A percentile compares a stretch with the other conserved stretches of the same genome.
phyloP scores from a whole-genome alignment of 2,329 filamentous ascomycete genomes.

The Ophiobolus disseminans region DNA sequence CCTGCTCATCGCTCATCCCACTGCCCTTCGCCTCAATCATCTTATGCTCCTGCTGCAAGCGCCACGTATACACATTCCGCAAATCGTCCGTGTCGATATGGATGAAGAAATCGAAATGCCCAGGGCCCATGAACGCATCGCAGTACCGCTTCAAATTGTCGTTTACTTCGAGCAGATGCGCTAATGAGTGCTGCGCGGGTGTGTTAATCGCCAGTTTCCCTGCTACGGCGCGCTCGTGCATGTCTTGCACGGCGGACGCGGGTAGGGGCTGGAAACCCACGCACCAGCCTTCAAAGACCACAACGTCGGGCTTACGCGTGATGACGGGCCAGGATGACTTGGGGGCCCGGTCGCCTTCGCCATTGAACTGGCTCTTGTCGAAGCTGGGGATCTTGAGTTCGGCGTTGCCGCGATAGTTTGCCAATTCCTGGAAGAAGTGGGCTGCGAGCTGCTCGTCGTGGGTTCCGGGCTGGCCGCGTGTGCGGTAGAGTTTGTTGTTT shows the following conservation, averaged over 20 bases:
- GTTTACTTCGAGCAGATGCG: conserved; percentile 66
- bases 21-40: conserved; percentile 70
- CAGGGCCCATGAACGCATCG: conserved; percentile 51
- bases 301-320: conserved; percentile 65
- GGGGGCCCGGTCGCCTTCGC: conserved; percentile 77
- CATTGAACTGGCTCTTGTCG: conserved; percentile 80
- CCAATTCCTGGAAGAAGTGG: conserved; percentile 68
- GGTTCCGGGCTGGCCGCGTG: conserved; percentile 82
- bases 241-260: conserved; percentile 62
- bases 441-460: conserved; percentile 75
- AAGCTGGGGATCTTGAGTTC: conserved; percentile 73
- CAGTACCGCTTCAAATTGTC: conserved; percentile 62
- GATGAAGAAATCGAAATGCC: conserved; percentile 65
- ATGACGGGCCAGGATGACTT: conserved; percentile 67
- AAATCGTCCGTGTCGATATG: conserved; percentile 76
- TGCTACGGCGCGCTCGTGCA: conserved; percentile 62
- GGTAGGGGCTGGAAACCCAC: conserved; percentile 77
- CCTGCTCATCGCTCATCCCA: conserved; percentile 84
- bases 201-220: conserved; percentile 53
- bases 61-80: conserved; percentile 83
- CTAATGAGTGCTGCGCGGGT: conserved; percentile 61
- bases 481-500: conserved; percentile 77
- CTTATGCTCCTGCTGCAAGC: conserved; percentile 77
- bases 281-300: conserved; percentile 92
- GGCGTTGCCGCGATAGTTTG: conserved; percentile 55